Evolutionary conservation across 2,329 filamentous ascomycete genomes (phyloP), one percentile per base, ranked within the genome.

Genomic region (Aspergillus uvarum): DNA sequence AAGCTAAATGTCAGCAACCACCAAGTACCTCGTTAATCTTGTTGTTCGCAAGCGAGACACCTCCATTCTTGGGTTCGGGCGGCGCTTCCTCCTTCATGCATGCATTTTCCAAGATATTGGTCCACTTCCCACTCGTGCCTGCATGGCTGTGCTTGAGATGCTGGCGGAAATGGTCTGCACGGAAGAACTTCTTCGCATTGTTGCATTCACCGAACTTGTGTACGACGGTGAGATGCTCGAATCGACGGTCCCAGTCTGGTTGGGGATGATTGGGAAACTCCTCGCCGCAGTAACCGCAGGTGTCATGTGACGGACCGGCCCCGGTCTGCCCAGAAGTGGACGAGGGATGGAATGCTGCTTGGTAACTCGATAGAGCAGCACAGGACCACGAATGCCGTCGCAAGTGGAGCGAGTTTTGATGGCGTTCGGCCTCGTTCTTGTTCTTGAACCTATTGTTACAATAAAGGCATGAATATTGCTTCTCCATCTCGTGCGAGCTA

Each of bases 121-220:
- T 99, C 95, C 95, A 99, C 77, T 98, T 98, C 32, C 95, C 95
- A 76, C 92, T 97, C 0, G 92, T 94, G 38, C 95, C 95, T 42
- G 91, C 91, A 77, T 98, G 95, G 74, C 92, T 97, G 76, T 99
- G 95, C 81, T 98, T 99, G 60, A 99, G 82, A 77, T 99, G 95
- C 77, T 99, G 95, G 61, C 95, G 88, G 82, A 99, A 99, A 75
- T 99, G 95, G 76, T 99, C 95, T 35, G 95, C 95, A 42, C 95
- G 87, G 80, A 90, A 99, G 76, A 99, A 99, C 76, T 98, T 98
- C 82, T 99, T 99, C 67, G 90, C 90, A 70, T 95, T 92, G 76
- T 99, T 99, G 84, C 95, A 99, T 79, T 98, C 95, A 64, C 92
- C 87, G 74, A 96, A 99, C 74, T 99, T 99, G 81, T 99, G 95